phyloP scores from a whole-genome alignment of 805 yeast species.

The Spencermartinsiella europaea region DNA sequence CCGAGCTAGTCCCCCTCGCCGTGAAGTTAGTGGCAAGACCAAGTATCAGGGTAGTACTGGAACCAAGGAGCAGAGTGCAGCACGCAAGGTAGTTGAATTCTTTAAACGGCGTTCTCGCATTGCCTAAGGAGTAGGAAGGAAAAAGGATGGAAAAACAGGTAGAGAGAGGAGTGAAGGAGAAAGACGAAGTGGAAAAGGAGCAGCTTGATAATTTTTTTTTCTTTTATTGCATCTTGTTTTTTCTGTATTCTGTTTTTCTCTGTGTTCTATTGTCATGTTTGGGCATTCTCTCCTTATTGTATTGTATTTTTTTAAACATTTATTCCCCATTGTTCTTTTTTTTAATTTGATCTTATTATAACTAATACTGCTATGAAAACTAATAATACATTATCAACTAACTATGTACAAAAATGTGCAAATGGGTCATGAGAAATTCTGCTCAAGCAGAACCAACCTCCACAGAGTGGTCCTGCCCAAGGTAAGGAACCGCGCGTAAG shows the following conservation, averaged over 20 bases:
- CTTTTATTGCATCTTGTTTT: too few relatives aligned
- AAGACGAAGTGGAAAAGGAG: too few relatives aligned
- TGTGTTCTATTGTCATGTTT: not conserved
- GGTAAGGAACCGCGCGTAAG: not conserved
- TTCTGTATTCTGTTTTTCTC: not conserved
- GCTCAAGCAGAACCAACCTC: not conserved
- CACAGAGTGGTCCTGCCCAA: not conserved
- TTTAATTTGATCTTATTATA: not conserved
- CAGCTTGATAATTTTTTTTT: not conserved
- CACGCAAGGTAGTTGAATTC: slow-evolving; percentile 33
- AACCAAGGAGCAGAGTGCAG: slow-evolving; percentile 24
- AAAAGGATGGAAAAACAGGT: too few relatives aligned
- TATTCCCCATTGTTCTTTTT: not conserved
- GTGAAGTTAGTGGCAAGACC: not conserved
- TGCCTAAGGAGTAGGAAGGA: not conserved
- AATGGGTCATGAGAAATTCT: not conserved
- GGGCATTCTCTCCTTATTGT: not conserved
- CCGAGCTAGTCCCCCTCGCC: slow-evolving; percentile 3
- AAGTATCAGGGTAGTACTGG: slow-evolving; percentile 1
- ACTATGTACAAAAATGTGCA: not conserved
- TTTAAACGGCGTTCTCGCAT: slow-evolving; percentile 35
- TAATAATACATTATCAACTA: too few relatives aligned
- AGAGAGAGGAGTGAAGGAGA: too few relatives aligned
- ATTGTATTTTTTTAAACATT: not conserved
- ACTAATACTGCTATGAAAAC: not conserved